phyloP scores from a whole-genome alignment of 305 asterid species.

The Fraxinus albicans region DNA sequence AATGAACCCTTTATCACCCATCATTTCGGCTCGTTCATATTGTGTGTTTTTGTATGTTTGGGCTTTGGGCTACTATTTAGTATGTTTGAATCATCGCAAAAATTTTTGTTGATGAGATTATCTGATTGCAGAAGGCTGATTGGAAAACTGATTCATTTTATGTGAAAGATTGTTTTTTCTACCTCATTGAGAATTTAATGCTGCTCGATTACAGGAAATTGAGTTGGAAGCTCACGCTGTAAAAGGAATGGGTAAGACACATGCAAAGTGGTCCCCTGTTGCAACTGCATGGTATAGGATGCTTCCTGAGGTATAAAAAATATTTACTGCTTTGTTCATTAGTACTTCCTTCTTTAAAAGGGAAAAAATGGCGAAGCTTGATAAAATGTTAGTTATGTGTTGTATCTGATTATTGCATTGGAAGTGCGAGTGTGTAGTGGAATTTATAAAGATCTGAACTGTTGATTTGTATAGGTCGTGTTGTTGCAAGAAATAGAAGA shows the following conservation, averaged over 20 bases:
- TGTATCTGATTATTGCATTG: background rate
- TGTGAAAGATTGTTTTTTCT: conserved; percentile 10
- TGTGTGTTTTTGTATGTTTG: background rate
- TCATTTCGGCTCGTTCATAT: background rate
- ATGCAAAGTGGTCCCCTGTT: conserved; percentile 98
- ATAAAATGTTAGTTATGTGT: background rate
- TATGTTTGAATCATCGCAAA: background rate
- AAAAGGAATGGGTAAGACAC: conserved; percentile 90
- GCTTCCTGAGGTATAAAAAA: conserved; percentile 81
- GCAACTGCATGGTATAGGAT: conserved; percentile 98
- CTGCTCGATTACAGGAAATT: conserved; percentile 60
- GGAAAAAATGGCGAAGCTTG: background rate
- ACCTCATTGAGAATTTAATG: conserved; percentile 11
- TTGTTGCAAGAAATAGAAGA: conserved; percentile 68
- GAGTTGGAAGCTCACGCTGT: conserved; percentile 97
- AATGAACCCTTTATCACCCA: background rate
- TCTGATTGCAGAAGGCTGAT: background rate
- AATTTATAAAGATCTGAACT: background rate
- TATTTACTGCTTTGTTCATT: background rate
- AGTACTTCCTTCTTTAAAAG: background rate
- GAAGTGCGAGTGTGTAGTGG: background rate
- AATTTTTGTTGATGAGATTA: background rate
- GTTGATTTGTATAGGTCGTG: conserved; percentile 43
- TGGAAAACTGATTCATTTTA: background rate
- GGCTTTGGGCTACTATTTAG: background rate